Conservation (phyloP, 2,329 filamentous ascomycete species). For the Hymenoscyphus infarciens region DNA sequence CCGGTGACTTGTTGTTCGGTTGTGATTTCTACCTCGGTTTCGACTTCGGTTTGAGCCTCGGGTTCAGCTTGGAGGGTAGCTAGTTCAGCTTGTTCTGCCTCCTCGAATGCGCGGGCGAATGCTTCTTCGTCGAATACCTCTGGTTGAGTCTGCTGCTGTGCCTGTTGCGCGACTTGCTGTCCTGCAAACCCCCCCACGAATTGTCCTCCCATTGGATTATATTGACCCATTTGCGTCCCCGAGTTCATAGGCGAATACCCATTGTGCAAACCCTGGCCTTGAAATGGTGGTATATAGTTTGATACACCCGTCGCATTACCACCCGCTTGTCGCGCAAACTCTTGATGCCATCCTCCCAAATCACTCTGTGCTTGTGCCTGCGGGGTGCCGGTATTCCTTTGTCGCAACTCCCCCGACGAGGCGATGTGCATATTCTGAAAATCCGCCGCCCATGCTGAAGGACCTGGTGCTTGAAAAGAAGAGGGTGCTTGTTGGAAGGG, state of each 20-base stretch:
- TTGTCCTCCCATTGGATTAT: not conserved
- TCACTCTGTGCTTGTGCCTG: slow-evolving; percentile 24
- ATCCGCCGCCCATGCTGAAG: slow-evolving; percentile 39
- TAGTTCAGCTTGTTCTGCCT: slow-evolving; percentile 21
- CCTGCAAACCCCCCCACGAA: slow-evolving; percentile 17
- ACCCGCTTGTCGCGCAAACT: slow-evolving; percentile 45
- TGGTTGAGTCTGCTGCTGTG: slow-evolving; percentile 33
- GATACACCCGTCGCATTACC: slow-evolving; percentile 21
- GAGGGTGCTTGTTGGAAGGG: slow-evolving; percentile 13
- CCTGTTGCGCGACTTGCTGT: slow-evolving; percentile 15
- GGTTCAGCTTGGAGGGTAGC: not conserved
- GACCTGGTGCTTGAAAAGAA: slow-evolving; percentile 19
- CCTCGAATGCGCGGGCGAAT: slow-evolving; percentile 51
- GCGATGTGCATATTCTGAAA: slow-evolving; percentile 47
- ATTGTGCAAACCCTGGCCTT: not conserved
- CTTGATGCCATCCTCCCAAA: slow-evolving; percentile 51
- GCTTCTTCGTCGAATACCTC: slow-evolving; percentile 51
- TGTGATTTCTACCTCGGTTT: not conserved
- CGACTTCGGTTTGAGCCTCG: slow-evolving; percentile 15
- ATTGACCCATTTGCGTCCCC: not conserved
- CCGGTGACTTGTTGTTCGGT: not conserved
- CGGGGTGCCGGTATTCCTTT: slow-evolving; percentile 31
- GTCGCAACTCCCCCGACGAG: slow-evolving; percentile 26
- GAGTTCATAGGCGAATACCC: not conserved
- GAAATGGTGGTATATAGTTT: slow-evolving; percentile 18